These are phyloP conservation scores for Wallacemonas sp. DNA, from an alignment of 208 protist species.

Conservation along the genomic window DNA sequence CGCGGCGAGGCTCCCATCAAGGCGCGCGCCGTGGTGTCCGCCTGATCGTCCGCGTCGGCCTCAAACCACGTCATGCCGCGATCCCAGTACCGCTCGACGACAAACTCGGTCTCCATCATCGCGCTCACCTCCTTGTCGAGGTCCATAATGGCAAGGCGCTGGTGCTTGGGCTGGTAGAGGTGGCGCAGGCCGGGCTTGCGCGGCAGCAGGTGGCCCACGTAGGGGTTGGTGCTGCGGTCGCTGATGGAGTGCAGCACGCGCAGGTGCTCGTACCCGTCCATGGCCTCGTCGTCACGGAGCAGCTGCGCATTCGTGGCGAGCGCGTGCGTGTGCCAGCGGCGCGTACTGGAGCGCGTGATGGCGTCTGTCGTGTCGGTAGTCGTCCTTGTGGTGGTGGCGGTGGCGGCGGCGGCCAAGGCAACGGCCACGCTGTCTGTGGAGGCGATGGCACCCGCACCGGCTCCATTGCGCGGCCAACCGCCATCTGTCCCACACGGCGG, in stretches of 20 bases:
- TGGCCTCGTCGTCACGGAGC: conserved; percentile 27
- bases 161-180: conserved; percentile 78
- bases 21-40: background rate
- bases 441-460: no score
- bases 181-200: conserved; percentile 34
- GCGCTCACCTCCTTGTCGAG: conserved; percentile 47
- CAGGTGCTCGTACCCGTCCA: conserved; percentile 49
- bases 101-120: conserved; percentile 54
- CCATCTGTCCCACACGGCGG: no score
- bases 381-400: no score
- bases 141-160: conserved; percentile 60
- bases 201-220: conserved; percentile 51
- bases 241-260: conserved; percentile 23
- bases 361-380: no score
- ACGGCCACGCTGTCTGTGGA: no score
- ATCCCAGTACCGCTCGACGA: conserved; percentile 85
- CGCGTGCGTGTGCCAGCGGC: no score
- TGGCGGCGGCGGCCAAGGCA: no score
- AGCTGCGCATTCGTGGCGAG: no score
- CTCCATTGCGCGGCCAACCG: no score
- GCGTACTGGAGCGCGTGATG: no score
- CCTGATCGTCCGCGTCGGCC: conserved; percentile 4
- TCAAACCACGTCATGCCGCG: conserved; percentile 58
- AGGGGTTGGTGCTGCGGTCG: conserved; percentile 39
- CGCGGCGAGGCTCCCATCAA: background rate